Evolutionary conservation across 2,329 filamentous ascomycete genomes (phyloP).

Genomic region (Microcyclosporella mali): DNA sequence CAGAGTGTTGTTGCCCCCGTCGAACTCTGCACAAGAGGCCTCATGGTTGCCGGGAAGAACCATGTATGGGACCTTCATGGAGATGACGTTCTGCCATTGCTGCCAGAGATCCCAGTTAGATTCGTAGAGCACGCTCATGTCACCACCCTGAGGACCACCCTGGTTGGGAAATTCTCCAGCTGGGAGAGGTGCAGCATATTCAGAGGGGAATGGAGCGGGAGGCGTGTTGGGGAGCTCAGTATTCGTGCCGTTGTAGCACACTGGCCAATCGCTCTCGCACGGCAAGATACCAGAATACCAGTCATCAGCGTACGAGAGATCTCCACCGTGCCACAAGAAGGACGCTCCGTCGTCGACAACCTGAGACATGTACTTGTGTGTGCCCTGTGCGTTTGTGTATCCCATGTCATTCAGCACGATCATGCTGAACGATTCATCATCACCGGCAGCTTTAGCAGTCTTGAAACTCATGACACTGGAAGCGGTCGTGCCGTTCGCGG

Average conservation of each 20-base stretch:
- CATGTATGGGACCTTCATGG: conserved; percentile 45
- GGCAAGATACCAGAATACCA: conserved; percentile 48
- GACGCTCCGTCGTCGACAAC: conserved; percentile 41
- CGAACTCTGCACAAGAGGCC: conserved; percentile 45
- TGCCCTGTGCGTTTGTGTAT: conserved; percentile 48
- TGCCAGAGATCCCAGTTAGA: conserved; percentile 50
- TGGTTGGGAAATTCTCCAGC: conserved; percentile 42
- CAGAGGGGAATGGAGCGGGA: conserved; percentile 31
- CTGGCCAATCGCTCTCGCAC: conserved; percentile 42
- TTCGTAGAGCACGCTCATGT: conserved; percentile 47
- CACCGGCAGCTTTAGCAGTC: conserved; percentile 42
- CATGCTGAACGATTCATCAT: conserved; percentile 38
- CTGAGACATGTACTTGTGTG: conserved; percentile 39
- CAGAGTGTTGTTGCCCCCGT: conserved; percentile 40
- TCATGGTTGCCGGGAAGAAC: conserved; percentile 48
- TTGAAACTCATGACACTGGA: conserved; percentile 44
- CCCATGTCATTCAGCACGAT: conserved; percentile 51
- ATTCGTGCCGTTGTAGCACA: conserved; percentile 48
- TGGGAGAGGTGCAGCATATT: conserved; percentile 43
- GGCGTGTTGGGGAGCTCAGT: conserved; percentile 37
- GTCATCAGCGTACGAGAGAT: conserved; percentile 47
- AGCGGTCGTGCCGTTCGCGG: conserved; percentile 45
- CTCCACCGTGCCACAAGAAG: conserved; percentile 51
- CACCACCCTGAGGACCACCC: conserved; percentile 43
- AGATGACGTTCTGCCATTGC: conserved; percentile 43